These are phyloP conservation scores for Piedraia hortae DNA, from an alignment of 2,329 filamentous ascomycete species.

Conservation along the genomic window DNA sequence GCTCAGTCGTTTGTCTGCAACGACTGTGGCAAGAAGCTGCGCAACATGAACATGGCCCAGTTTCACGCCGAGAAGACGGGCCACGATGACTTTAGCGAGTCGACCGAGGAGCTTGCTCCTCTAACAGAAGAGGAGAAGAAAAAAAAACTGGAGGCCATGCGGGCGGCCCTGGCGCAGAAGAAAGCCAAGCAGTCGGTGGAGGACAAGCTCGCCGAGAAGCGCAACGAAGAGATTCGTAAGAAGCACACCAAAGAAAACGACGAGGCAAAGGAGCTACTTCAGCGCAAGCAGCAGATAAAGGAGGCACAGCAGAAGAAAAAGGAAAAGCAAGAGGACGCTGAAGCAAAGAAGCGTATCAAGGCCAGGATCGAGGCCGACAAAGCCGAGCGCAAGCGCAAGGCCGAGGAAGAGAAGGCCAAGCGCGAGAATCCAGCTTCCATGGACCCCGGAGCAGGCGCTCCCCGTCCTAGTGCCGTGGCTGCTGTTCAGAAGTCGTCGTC, in stretches of 20 bases:
- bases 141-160: conserved; percentile 47
- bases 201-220: conserved; percentile 59
- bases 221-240: conserved; percentile 59
- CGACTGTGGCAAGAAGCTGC: conserved; percentile 79
- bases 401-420: conserved; percentile 59
- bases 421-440: conserved; percentile 44
- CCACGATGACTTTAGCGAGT: conserved; percentile 78
- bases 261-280: conserved; percentile 68
- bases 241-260: conserved; percentile 78
- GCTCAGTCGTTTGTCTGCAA: conserved; percentile 75
- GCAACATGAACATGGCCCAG: conserved; percentile 52
- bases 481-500: conserved; percentile 32
- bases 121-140: conserved; percentile 81
- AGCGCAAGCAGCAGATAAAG: conserved; percentile 73
- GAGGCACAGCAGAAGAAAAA: conserved; percentile 62
- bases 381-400: conserved; percentile 59
- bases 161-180: conserved; percentile 44
- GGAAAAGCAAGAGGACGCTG: conserved; percentile 65
- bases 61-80: conserved; percentile 80
- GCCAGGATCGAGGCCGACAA: conserved; percentile 91
- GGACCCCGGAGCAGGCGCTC: conserved; percentile 18
- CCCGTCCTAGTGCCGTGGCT: conserved; percentile 17
- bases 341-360: conserved; percentile 68
- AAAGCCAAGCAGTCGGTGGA: conserved; percentile 35
- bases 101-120: conserved; percentile 70